Evolutionary conservation across 352 stramenopile species (phyloP).

Genomic region (Thalassiosira mediterranea): DNA sequence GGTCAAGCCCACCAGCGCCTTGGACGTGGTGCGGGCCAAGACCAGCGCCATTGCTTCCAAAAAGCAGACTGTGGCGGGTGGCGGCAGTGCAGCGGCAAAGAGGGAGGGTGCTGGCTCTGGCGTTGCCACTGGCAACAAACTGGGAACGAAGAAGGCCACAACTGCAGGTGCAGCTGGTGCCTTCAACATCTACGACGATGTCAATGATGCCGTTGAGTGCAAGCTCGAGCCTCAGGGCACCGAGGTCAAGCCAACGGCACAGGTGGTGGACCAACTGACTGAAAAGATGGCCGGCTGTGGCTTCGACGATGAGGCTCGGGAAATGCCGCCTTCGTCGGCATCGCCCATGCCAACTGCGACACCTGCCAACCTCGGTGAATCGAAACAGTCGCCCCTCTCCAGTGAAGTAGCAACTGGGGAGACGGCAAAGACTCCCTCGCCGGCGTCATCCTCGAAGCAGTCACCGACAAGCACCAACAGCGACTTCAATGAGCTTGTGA

Average conservation of each 20-base stretch:
- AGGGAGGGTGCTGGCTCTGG: background rate
- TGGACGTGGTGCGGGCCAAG: slow-evolving; percentile 35
- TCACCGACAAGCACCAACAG: slow-evolving; percentile 13
- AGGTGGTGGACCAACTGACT: slow-evolving; percentile 37
- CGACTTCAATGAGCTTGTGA: slow-evolving; percentile 69
- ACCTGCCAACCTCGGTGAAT: background rate
- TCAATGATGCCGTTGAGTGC: slow-evolving; percentile 37
- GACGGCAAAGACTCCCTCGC: background rate
- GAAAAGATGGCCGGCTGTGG: slow-evolving; percentile 48
- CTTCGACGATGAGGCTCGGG: slow-evolving; percentile 46
- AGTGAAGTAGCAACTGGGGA: background rate
- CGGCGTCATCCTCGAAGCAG: background rate
- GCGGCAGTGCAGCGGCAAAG: background rate
- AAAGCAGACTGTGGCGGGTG: background rate
- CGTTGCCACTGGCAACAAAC: background rate
- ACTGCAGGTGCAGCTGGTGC: slow-evolving; percentile 19
- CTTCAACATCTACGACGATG: slow-evolving; percentile 66
- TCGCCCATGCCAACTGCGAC: background rate
- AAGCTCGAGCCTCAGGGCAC: slow-evolving; percentile 25
- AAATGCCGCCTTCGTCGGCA: slow-evolving; percentile 25
- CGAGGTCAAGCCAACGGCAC: slow-evolving; percentile 4
- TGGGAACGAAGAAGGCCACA: background rate
- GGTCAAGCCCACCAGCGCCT: slow-evolving; percentile 48
- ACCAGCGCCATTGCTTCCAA: background rate
- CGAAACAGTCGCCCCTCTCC: too few relatives aligned